These are phyloP conservation scores for Ascochyta rabiei DNA, from an alignment of 2,329 filamentous ascomycete genomes.

Conservation along the genomic window DNA sequence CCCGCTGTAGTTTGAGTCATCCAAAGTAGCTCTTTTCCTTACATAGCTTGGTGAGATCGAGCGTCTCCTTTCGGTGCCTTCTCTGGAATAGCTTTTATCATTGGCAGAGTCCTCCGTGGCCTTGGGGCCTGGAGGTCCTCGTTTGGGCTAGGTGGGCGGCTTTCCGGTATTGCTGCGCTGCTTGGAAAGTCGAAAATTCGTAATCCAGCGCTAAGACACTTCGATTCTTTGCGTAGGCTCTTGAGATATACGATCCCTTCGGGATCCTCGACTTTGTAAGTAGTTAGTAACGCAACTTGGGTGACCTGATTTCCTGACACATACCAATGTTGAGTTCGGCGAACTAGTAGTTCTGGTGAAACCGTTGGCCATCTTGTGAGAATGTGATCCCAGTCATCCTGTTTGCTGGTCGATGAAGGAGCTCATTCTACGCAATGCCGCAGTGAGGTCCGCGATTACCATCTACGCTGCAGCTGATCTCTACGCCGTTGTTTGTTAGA, in stretches of 20 bases:
- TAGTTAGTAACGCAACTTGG: not conserved
- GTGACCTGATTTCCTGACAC: too few species aligned
- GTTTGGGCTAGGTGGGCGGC: not conserved
- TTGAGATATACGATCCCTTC: not conserved
- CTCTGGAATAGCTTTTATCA: constrained; percentile 14
- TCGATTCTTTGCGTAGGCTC: constrained; percentile 3
- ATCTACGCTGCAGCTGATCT: constrained; percentile 20
- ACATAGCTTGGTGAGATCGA: constrained; percentile 23
- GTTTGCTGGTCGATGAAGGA: too few species aligned
- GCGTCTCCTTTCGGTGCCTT: constrained; percentile 27
- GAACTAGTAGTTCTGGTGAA: constrained; percentile 28
- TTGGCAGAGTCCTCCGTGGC: not conserved
- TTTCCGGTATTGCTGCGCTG: constrained; percentile 1
- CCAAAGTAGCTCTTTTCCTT: not conserved
- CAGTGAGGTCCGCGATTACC: constrained; percentile 7
- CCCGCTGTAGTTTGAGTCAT: too few species aligned
- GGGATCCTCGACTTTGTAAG: constrained; percentile 9
- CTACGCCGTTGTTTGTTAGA: constrained; percentile 9
- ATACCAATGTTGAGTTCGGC: constrained; percentile 23
- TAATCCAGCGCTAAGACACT: not conserved
- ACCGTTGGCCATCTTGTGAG: not conserved
- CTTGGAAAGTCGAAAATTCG: not conserved
- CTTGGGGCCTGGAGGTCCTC: not conserved
- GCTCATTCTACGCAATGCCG: too few species aligned
- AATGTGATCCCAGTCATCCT: not conserved